phyloP scores from a whole-genome alignment of 2,329 filamentous ascomycete species.

The Trichoderma citrinoviride region DNA sequence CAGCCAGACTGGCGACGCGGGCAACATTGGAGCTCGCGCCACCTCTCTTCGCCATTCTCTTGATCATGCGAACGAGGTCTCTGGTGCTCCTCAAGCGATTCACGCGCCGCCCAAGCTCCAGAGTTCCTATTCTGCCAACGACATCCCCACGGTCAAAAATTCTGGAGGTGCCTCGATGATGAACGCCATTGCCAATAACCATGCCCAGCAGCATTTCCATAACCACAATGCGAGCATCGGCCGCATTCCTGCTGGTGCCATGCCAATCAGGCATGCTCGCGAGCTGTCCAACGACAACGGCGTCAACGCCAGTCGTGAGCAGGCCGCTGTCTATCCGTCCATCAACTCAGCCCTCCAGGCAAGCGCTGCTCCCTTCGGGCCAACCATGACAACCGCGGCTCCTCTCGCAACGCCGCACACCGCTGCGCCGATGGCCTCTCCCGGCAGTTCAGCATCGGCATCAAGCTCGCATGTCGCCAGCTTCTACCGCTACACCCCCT shows the following conservation, averaged over 20 bases:
- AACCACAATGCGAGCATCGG: slow-evolving; percentile 82
- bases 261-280: slow-evolving; percentile 68
- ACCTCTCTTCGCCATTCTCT: slow-evolving; percentile 56
- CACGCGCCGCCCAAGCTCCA: slow-evolving; percentile 71
- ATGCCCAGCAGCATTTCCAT: slow-evolving; percentile 63
- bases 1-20: slow-evolving; percentile 45
- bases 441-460: slow-evolving; percentile 27
- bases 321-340: slow-evolving; percentile 52
- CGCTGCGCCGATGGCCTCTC: slow-evolving; percentile 29
- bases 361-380: slow-evolving; percentile 75
- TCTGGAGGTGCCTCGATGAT: slow-evolving; percentile 48
- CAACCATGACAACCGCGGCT: slow-evolving; percentile 42
- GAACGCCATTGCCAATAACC: slow-evolving; percentile 52
- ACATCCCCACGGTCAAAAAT: slow-evolving; percentile 81
- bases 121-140: slow-evolving; percentile 85
- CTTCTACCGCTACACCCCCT: slow-evolving; percentile 35
- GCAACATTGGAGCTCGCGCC: slow-evolving; percentile 48
- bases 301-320: slow-evolving; percentile 43
- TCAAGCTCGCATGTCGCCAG: slow-evolving; percentile 33
- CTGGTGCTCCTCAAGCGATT: slow-evolving; percentile 45
- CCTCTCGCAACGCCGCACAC: slow-evolving; percentile 30
- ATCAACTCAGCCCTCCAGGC: slow-evolving; percentile 74
- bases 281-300: slow-evolving; percentile 60
- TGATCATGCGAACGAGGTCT: slow-evolving; percentile 45
- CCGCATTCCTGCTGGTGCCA: slow-evolving; percentile 66